A percentile compares a stretch with the other conserved stretches of the same genome.
phyloP scores from a whole-genome alignment of 495 filamentous ascomycete species.

The Penicillium roqueforti region DNA sequence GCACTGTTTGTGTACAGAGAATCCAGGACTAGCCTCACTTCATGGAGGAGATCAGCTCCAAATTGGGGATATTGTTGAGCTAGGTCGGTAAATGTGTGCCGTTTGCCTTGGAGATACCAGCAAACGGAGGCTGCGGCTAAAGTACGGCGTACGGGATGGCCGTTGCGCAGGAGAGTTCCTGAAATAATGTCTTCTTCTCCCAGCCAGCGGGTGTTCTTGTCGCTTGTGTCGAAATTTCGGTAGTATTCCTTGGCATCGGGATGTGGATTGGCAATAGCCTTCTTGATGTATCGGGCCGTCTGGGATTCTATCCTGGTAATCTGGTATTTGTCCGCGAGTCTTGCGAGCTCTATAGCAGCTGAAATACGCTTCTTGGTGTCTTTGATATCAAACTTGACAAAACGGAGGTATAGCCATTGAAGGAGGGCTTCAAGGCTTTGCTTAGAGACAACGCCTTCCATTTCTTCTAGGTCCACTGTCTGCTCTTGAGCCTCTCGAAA shows the following conservation, averaged over 20 bases:
- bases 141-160: constrained; percentile 20
- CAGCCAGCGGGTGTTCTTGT: constrained; percentile 8
- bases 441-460: constrained; percentile 19
- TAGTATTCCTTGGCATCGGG: no score
- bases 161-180: constrained; percentile 16
- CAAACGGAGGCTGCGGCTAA: constrained; percentile 22
- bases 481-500: constrained; percentile 21
- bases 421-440: constrained; percentile 25
- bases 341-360: constrained; percentile 23
- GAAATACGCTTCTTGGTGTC: constrained; percentile 17
- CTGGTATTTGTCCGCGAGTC: constrained; percentile 26
- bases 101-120: constrained; percentile 13
- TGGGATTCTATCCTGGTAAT: constrained; percentile 20
- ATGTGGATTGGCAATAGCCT: constrained; percentile 7
- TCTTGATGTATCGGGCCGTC: constrained; percentile 20
- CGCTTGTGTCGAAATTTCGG: no score
- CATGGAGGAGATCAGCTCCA: constrained; percentile 25
- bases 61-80: constrained; percentile 17
- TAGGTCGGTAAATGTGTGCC: constrained; percentile 18
- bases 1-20: background rate
- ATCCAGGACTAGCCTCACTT: constrained; percentile 8
- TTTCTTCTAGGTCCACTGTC: constrained; percentile 19
- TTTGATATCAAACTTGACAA: constrained; percentile 15
- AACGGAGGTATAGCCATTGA: constrained; percentile 27
- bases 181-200: constrained; percentile 7